phyloP scores from a whole-genome alignment of 78 protist genomes.

The Diacronema lutheri region DNA sequence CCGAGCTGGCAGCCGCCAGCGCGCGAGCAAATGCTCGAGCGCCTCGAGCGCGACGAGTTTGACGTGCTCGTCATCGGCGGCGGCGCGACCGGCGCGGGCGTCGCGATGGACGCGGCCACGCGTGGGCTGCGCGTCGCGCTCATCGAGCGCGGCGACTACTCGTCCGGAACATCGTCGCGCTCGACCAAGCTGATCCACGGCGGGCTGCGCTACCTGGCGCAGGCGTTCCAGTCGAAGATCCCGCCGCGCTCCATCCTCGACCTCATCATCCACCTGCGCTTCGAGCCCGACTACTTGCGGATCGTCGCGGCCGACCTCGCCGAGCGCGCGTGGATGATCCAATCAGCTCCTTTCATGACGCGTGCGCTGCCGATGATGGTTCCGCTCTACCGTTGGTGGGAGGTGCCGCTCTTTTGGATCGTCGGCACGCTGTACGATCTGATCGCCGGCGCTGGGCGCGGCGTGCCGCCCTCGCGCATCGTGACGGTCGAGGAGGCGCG shows the following conservation, averaged over 20 bases:
- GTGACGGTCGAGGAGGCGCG: background rate
- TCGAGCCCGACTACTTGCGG: background rate
- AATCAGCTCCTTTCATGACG: conserved; percentile 45
- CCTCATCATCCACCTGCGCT: background rate
- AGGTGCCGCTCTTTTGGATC: background rate
- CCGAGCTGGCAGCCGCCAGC: background rate
- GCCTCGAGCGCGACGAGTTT: background rate
- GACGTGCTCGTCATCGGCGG: conserved; percentile 87
- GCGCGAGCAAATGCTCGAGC: background rate
- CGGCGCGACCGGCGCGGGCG: conserved; percentile 90
- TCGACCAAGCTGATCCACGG: conserved; percentile 91
- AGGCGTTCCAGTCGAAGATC: conserved; percentile 2
- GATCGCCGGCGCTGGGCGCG: background rate
- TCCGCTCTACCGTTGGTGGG: conserved; percentile 64
- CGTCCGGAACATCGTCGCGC: conserved; percentile 75
- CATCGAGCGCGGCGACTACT: conserved; percentile 5
- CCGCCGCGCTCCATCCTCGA: background rate
- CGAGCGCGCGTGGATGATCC: conserved; percentile 14
- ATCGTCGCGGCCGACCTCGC: background rate
- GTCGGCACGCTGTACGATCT: no score
- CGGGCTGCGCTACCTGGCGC: conserved; percentile 35
- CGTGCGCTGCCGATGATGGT: conserved; percentile 74
- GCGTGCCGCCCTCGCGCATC: conserved; percentile 7
- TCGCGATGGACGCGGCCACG: conserved; percentile 75
- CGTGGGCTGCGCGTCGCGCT: conserved; percentile 40